These are phyloP conservation scores for Helotiales sp. DNA, from an alignment of 2,329 filamentous ascomycete species.

Conservation along the genomic window DNA sequence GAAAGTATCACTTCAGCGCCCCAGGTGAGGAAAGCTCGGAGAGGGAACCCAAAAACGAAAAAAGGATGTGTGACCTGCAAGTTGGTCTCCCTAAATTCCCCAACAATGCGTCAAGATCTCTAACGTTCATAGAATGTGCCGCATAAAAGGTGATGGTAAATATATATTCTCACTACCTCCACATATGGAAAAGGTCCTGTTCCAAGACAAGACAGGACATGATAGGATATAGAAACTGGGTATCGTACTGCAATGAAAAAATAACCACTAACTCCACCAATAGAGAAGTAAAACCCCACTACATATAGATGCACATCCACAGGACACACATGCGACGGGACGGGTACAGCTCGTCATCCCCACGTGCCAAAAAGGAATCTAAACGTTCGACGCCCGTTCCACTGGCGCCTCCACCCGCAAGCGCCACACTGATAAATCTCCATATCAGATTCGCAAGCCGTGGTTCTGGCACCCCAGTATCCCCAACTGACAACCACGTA, in stretches of 20 bases:
- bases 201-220: background rate
- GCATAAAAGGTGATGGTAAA: constrained; percentile 2
- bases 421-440: no score
- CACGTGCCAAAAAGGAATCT: background rate
- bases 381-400: background rate
- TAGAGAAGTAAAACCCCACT: background rate
- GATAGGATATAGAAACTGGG: no score
- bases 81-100: background rate
- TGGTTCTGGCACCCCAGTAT: background rate
- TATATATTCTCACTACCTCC: background rate
- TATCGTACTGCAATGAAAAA: background rate
- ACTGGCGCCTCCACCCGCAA: background rate
- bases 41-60: background rate
- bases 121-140: background rate
- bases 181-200: background rate
- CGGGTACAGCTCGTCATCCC: background rate
- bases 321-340: background rate
- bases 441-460: background rate
- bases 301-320: background rate
- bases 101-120: background rate
- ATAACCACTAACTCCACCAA: background rate
- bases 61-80: background rate
- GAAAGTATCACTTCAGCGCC: background rate
- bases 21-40: background rate
- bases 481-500: background rate